Percentiles rank a stretch among this genome's conserved stretches.
Evolutionary conservation across 257 asterid genomes (phyloP).

Genomic region (Fraxinus anomala): DNA sequence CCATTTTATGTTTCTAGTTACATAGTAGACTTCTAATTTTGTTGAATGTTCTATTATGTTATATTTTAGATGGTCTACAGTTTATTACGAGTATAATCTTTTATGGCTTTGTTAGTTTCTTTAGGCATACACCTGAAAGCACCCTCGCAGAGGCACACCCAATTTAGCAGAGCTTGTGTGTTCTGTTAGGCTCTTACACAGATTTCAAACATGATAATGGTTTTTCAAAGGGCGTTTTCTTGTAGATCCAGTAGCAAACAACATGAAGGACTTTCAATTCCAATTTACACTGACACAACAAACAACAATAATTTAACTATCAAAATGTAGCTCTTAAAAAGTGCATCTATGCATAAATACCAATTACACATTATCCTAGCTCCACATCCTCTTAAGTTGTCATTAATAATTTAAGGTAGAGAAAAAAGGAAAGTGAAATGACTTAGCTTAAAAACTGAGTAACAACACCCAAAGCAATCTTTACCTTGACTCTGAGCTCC

Average conservation of each 20-base stretch:
- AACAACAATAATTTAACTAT: background rate
- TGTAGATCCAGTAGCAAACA: background rate
- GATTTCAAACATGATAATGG: background rate
- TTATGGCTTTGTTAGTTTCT: background rate
- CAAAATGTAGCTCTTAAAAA: background rate
- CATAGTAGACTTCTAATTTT: background rate
- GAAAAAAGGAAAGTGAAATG: background rate
- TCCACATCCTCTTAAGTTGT: background rate
- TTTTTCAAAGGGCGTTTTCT: background rate
- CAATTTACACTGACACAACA: background rate
- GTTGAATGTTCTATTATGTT: background rate
- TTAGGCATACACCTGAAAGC: background rate
- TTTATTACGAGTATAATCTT: background rate
- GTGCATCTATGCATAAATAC: background rate
- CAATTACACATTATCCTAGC: background rate
- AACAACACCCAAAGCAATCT: slow-evolving; percentile 12
- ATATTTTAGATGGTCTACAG: background rate
- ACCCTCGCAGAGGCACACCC: background rate
- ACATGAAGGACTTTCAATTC: background rate
- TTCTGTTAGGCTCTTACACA: background rate
- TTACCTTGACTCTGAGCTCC: slow-evolving; percentile 97
- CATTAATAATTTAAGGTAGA: background rate
- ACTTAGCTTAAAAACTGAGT: background rate
- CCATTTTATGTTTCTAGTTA: background rate
- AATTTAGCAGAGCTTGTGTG: background rate